Conservation (phyloP, 2,329 filamentous ascomycete genomes). For the Colletotrichum destructivum region DNA sequence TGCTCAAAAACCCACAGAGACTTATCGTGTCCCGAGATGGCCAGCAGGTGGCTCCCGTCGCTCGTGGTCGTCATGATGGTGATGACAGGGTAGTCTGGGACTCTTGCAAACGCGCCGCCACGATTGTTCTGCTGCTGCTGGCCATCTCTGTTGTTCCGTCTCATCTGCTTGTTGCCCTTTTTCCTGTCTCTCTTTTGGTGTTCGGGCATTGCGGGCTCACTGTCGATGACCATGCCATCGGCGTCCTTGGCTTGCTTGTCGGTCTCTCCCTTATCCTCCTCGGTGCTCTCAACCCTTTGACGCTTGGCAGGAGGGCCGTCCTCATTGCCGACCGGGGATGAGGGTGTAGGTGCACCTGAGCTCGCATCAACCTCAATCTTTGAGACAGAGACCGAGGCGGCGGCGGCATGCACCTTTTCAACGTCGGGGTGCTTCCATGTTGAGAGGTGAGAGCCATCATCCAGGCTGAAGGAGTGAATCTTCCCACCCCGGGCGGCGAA, state of each 20-base stretch:
- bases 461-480: constrained; percentile 77
- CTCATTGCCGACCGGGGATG: constrained; percentile 34
- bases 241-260: constrained; percentile 45
- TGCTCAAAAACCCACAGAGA: constrained; percentile 86
- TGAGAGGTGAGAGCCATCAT: constrained; percentile 71
- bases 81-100: constrained; percentile 74
- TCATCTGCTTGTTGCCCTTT: constrained; percentile 43
- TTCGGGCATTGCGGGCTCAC: constrained; percentile 45
- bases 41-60: constrained; percentile 79
- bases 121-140: constrained; percentile 48
- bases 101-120: constrained; percentile 49
- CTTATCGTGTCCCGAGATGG: constrained; percentile 93
- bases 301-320: constrained; percentile 60
- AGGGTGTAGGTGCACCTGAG: constrained; percentile 40
- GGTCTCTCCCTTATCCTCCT: constrained; percentile 51
- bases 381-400: constrained; percentile 44
- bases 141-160: constrained; percentile 52
- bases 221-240: constrained; percentile 41
- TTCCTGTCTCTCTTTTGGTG: constrained; percentile 48
- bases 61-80: constrained; percentile 76
- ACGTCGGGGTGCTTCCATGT: constrained; percentile 71
- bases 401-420: constrained; percentile 49
- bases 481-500: constrained; percentile 82
- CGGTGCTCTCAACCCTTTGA: constrained; percentile 54
- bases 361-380: constrained; percentile 49